phyloP scores from a whole-genome alignment of 805 yeast genomes.

The Starmera amethionina region DNA sequence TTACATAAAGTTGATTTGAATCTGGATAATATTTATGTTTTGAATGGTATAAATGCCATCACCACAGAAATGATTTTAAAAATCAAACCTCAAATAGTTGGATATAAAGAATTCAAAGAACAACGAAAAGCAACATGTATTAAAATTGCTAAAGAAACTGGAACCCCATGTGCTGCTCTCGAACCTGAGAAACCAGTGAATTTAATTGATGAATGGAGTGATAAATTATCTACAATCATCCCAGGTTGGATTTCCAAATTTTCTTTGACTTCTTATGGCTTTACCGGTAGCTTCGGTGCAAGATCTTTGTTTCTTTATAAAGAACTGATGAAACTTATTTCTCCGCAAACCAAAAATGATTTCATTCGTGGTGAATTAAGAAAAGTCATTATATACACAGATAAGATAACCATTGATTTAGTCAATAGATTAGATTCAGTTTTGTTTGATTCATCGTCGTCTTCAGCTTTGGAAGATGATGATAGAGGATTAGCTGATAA shows the following conservation, averaged over 20 bases:
- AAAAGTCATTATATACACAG: conserved; percentile 20
- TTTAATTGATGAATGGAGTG: neutral
- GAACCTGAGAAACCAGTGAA: neutral
- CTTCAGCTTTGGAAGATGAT: conserved; percentile 25
- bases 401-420: conserved; percentile 7
- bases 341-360: conserved; percentile 27
- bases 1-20: conserved; percentile 15
- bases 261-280: conserved; percentile 5
- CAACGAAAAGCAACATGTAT: neutral
- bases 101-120: conserved; percentile 2
- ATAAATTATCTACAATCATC: conserved; percentile 10
- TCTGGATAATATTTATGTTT: conserved; percentile 17
- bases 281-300: conserved; percentile 25
- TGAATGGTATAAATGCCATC: conserved; percentile 21
- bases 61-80: conserved; percentile 10
- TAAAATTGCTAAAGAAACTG: neutral
- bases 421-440: neutral
- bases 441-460: conserved; percentile 9
- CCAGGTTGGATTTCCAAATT: conserved; percentile 14
- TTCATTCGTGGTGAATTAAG: conserved; percentile 29
- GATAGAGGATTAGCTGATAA: conserved; percentile 17
- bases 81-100: conserved; percentile 5
- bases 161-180: neutral
- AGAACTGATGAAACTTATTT: conserved; percentile 22
- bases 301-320: conserved; percentile 34